Percentiles rank a stretch among this genome's conserved stretches.
Conservation (phyloP, 306 rosid genomes). For the Geum urbanum region DNA sequence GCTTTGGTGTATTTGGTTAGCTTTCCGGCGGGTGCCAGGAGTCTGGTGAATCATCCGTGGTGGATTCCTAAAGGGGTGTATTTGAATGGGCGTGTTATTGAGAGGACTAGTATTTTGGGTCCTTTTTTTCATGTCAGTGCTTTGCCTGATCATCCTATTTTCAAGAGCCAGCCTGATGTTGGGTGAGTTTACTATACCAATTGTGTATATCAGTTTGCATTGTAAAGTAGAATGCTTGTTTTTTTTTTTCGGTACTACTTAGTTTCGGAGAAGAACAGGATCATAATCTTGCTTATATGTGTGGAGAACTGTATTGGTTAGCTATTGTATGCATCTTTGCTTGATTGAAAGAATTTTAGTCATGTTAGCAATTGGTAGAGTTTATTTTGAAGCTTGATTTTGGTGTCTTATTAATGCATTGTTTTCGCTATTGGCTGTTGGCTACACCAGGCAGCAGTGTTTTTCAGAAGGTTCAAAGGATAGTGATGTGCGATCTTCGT, state of each 20-base stretch:
- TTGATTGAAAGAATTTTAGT: background rate
- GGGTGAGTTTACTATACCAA: slow-evolving; percentile 58
- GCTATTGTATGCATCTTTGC: slow-evolving; percentile 3
- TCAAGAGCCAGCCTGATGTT: slow-evolving; percentile 86
- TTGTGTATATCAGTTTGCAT: background rate
- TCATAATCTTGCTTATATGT: background rate
- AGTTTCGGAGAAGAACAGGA: background rate
- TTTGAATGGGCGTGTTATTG: slow-evolving; percentile 96
- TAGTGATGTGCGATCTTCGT: slow-evolving; percentile 76
- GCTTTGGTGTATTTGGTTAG: slow-evolving; percentile 74
- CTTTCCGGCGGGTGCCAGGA: slow-evolving; percentile 76
- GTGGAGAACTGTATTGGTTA: background rate
- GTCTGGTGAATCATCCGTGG: slow-evolving; percentile 78
- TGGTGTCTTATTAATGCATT: slow-evolving; percentile 9
- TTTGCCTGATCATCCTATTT: slow-evolving; percentile 70
- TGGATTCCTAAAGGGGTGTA: slow-evolving; percentile 87
- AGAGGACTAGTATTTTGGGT: slow-evolving; percentile 93
- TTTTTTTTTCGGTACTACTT: background rate
- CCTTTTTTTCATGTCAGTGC: slow-evolving; percentile 91
- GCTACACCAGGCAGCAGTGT: slow-evolving; percentile 73
- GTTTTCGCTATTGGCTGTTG: slow-evolving; percentile 14
- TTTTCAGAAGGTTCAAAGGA: slow-evolving; percentile 86
- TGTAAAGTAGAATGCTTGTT: background rate
- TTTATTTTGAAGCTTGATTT: background rate
- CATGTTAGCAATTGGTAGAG: slow-evolving; percentile 1